These are phyloP conservation scores for Glycyrrhiza uralensis DNA, from an alignment of 306 rosid genomes.

Conservation along the genomic window DNA sequence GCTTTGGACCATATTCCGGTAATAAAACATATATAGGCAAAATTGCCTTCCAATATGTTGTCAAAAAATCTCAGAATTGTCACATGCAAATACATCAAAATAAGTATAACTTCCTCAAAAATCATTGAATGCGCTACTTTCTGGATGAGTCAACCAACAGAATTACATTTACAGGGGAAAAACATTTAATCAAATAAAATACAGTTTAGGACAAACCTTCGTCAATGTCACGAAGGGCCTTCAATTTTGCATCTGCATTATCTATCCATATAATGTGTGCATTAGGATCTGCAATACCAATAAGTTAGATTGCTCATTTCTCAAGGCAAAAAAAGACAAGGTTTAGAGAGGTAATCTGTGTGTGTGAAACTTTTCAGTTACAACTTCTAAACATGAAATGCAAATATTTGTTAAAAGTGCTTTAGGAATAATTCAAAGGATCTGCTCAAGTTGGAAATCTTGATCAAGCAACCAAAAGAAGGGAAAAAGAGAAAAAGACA, in stretches of 20 bases:
- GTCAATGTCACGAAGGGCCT: constrained; percentile 70
- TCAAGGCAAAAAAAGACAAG: background rate
- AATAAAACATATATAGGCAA: background rate
- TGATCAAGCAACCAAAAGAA: background rate
- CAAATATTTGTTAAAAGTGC: background rate
- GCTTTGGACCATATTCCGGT: background rate
- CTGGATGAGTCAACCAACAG: background rate
- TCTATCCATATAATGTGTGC: constrained; percentile 85
- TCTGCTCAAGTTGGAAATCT: background rate
- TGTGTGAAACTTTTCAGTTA: background rate
- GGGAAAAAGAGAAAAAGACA: background rate
- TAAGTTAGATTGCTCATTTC: background rate
- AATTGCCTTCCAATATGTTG: background rate
- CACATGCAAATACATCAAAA: background rate
- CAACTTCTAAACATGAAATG: background rate
- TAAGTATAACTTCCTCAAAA: background rate
- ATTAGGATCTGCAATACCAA: constrained; percentile 75
- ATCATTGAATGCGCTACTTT: background rate
- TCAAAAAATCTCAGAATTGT: background rate
- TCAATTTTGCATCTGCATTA: constrained; percentile 67
- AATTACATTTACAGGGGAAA: background rate
- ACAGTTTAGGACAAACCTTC: constrained; percentile 46
- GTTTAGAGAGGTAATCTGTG: background rate
- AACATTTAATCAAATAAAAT: background rate
- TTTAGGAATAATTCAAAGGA: constrained; percentile 1